A percentile compares a stretch with the other conserved stretches of the same genome.
Evolutionary conservation across 768 basidiomycete genomes (phyloP).

Genomic region (Candolleomyces efflorescens): DNA sequence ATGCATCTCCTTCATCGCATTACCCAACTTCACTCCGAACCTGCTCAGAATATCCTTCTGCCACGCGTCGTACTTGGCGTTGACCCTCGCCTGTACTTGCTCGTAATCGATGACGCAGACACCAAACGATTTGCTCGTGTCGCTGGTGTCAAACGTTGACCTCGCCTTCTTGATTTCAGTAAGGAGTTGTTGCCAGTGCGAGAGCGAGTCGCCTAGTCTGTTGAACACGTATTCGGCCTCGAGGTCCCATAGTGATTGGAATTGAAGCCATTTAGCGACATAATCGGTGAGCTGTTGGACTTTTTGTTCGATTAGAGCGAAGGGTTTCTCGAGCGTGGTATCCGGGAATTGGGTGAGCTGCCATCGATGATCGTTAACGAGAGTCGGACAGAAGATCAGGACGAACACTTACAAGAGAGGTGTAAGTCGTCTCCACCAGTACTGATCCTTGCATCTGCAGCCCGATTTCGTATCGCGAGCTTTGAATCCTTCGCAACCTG

Average conservation of each 20-base stretch:
- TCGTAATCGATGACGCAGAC: constrained; percentile 96
- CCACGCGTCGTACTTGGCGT: constrained; percentile 98
- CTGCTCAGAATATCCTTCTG: constrained; percentile 90
- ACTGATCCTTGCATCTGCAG: constrained; percentile 78
- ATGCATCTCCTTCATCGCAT: constrained; percentile 98
- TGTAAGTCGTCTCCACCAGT: constrained; percentile 72
- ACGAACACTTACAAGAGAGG: constrained; percentile 61
- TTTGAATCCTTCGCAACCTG: constrained; percentile 81
- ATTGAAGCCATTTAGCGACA: constrained; percentile 97
- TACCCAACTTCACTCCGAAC: constrained; percentile 90
- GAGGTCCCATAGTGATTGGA: constrained; percentile 98
- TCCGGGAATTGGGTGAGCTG: constrained; percentile 76
- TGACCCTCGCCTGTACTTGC: constrained; percentile 95
- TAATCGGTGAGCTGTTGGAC: constrained; percentile 85
- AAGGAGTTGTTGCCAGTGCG: constrained; percentile 92
- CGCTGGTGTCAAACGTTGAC: constrained; percentile 94
- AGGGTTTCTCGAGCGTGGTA: constrained; percentile 70
- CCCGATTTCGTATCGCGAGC: constrained; percentile 95
- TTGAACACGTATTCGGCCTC: constrained; percentile 96
- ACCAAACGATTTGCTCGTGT: constrained; percentile 88
- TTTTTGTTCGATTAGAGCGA: constrained; percentile 83
- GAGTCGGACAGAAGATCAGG: not conserved
- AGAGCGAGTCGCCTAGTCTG: constrained; percentile 90
- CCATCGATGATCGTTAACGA: not conserved
- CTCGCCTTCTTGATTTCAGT: constrained; percentile 97